A percentile compares a stretch with the other conserved stretches of the same genome.
Evolutionary conservation across 495 filamentous ascomycete species (phyloP).

Genomic region (Parathielavia hyrcaniae): DNA sequence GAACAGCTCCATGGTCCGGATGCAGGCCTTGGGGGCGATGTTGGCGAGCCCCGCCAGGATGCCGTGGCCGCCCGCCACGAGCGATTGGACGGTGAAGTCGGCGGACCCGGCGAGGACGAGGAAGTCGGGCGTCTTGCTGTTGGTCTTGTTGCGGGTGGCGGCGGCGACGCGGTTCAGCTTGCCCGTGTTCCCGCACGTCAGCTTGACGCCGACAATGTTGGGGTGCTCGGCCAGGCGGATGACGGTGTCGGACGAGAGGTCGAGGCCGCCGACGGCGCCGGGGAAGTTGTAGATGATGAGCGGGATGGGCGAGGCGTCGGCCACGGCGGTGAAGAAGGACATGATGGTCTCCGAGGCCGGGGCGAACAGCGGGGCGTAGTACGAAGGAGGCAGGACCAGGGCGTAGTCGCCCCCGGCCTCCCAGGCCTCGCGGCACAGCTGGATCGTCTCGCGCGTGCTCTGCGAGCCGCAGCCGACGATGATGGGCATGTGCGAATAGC

Average conservation of each 20-base stretch:
- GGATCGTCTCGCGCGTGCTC: conserved; percentile 80
- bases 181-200: conserved; percentile 91
- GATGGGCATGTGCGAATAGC: conserved; percentile 67
- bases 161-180: conserved; percentile 81
- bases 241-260: conserved; percentile 77
- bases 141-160: conserved; percentile 62
- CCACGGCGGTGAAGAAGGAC: conserved; percentile 71
- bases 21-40: conserved; percentile 70
- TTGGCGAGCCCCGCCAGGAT: conserved; percentile 83
- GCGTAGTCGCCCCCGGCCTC: conserved; percentile 80
- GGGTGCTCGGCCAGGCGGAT: conserved; percentile 65
- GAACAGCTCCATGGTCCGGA: conserved; percentile 67
- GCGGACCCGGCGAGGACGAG: conserved; percentile 81
- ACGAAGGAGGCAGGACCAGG: conserved; percentile 79
- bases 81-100: conserved; percentile 81
- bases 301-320: conserved; percentile 74
- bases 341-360: conserved; percentile 59
- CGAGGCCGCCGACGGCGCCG: conserved; percentile 70
- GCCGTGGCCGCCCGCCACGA: conserved; percentile 77
- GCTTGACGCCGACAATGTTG: conserved; percentile 86
- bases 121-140: conserved; percentile 53
- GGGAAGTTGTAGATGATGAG: conserved; percentile 94
- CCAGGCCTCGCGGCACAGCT: conserved; percentile 69
- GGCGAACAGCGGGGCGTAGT: conserved; percentile 64
- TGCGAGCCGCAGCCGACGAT: conserved; percentile 84